Conservation (phyloP, 2,329 filamentous ascomycete genomes). For the Orbilia javanica region DNA sequence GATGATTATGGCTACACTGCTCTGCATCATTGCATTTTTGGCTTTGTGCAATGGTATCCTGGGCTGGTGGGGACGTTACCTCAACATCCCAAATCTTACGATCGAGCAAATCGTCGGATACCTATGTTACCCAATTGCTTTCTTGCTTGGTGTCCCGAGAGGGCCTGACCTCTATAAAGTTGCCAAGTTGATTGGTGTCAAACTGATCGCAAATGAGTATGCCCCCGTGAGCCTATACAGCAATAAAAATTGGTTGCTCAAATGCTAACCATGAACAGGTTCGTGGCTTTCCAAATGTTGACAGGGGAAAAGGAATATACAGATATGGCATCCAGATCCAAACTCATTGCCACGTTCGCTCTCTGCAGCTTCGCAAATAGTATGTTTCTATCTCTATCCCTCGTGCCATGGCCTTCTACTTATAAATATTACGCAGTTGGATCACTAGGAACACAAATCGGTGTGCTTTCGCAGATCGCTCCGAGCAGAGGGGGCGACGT, state of each 20-base stretch:
- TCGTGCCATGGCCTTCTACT: background rate
- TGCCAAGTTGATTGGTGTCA: constrained; percentile 82
- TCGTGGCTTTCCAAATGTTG: constrained; percentile 61
- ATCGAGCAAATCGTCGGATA: constrained; percentile 83
- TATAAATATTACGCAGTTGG: constrained; percentile 62
- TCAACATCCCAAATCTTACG: constrained; percentile 80
- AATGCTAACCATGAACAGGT: constrained; percentile 36
- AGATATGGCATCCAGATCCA: constrained; percentile 63
- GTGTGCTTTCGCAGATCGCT: constrained; percentile 69
- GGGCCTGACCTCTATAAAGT: constrained; percentile 77
- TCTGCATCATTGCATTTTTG: constrained; percentile 84
- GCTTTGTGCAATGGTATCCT: constrained; percentile 80
- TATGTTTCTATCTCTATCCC: background rate
- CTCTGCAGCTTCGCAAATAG: constrained; percentile 70
- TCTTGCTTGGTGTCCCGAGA: constrained; percentile 82
- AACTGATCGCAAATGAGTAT: constrained; percentile 75
- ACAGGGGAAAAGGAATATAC: constrained; percentile 58
- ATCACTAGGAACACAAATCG: constrained; percentile 69
- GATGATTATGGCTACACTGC: constrained; percentile 82
- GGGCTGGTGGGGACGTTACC: constrained; percentile 85
- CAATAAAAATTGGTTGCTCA: background rate
- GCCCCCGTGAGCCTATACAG: background rate
- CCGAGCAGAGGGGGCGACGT: constrained; percentile 69
- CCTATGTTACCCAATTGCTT: constrained; percentile 80
- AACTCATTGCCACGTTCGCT: constrained; percentile 70